Evolutionary conservation across 1,284 basidiomycete species (phyloP).

Genomic region (Puccinia coronata): DNA sequence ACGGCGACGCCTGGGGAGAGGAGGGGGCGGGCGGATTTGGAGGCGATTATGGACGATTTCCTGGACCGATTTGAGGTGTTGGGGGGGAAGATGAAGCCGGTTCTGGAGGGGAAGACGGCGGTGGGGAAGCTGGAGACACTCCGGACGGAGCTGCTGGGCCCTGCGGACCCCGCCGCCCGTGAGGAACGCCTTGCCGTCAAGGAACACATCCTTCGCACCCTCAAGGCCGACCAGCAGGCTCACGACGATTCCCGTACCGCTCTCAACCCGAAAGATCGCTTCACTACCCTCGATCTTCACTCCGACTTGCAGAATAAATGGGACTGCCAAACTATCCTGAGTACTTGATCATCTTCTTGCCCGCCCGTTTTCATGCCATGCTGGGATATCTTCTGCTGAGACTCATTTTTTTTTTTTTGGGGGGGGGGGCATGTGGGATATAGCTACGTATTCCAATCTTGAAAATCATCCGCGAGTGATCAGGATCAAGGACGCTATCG

Average conservation of each 20-base stretch:
- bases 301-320: slow-evolving; percentile 70
- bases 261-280: background rate
- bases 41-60: slow-evolving; percentile 39
- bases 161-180: background rate
- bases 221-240: slow-evolving; percentile 52
- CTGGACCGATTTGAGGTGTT: slow-evolving; percentile 36
- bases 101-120: slow-evolving; percentile 14
- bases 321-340: slow-evolving; percentile 91
- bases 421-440: too few species aligned
- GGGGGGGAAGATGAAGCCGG: slow-evolving; percentile 40
- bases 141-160: background rate
- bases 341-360: slow-evolving; percentile 62
- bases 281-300: slow-evolving; percentile 44
- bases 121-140: slow-evolving; percentile 25
- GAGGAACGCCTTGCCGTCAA: slow-evolving; percentile 11
- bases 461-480: slow-evolving; percentile 91
- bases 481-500: slow-evolving; percentile 61
- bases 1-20: background rate
- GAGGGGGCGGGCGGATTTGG: slow-evolving; percentile 39
- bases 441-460: slow-evolving; percentile 90
- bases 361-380: too few species aligned
- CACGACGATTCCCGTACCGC: slow-evolving; percentile 52
- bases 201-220: slow-evolving; percentile 51
- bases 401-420: too few species aligned
- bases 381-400: background rate